Evolutionary conservation across 176 grass and related monocot species (phyloP), one percentile per base, ranked within the genome.

Genomic region (Melocanna baccifera): DNA sequence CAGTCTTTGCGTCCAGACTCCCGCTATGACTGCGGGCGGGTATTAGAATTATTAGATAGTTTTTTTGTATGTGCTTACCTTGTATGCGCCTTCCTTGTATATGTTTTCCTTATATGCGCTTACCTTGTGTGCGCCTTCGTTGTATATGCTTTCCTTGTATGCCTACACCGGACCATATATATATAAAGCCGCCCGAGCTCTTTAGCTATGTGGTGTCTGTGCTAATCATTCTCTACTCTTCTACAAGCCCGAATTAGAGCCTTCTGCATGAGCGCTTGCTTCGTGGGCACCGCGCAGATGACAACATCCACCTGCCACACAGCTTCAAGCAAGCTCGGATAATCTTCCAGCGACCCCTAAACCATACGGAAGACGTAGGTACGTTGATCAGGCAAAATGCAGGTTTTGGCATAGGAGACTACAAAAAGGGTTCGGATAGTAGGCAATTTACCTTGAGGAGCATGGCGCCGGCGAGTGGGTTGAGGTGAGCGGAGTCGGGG

Each of bases 291-390:
- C 29, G 91, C 83, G 77, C 93, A 98, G 67, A 98, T 89, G 39
- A 98, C 93, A 22, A 95, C 83, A 75, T 98, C 93, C 64, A 94
- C 91, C 91, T 87, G 80, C 80, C 84, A 73, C 7, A 95, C 91
- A 32, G 93, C 91, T 77, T 87, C 80, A 47, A 95, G 68, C 77
- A 98, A 83, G 81, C 89, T 95, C 73, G 22, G 12, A 62, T 90
- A 92, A 69, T 98, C 89, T 36, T 93, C 86, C 76, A 97, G 90
- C 50, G 94, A 88, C 19, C 94, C 94, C 94, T 96, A 66, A 39
- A 65, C 42, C 72, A 75, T 14, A 85, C 47, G 2, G 29, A 52
- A 64, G 30, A 20, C 23, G 30, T 13, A 28, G 18, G 9, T 45
- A 7, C 26, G 30, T 22, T 15, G 7, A 71, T 25, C 45, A 13